A percentile compares a stretch with the other conserved stretches of the same genome.
phyloP scores from a whole-genome alignment of 2,329 filamentous ascomycete genomes.

The Acephala macrosclerotiorum region DNA sequence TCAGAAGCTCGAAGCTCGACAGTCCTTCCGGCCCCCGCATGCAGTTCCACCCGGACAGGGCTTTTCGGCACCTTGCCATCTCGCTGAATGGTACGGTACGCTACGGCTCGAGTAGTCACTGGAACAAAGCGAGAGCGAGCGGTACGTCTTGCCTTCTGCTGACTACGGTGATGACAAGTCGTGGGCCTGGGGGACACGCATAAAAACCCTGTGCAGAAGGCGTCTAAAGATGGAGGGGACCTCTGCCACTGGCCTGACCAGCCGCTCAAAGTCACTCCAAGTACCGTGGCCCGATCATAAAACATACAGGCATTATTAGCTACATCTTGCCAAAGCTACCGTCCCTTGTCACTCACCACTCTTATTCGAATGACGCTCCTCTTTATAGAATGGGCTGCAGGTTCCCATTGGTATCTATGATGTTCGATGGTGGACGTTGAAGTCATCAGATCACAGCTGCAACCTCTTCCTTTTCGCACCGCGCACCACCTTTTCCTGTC shows the following conservation, averaged over 20 bases:
- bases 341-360: slow-evolving; percentile 37
- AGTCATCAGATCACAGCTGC: slow-evolving; percentile 41
- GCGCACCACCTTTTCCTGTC: slow-evolving; percentile 9
- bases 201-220: slow-evolving; percentile 21
- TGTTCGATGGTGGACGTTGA: slow-evolving; percentile 33
- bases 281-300: slow-evolving; percentile 48
- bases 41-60: slow-evolving; percentile 22
- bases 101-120: slow-evolving; percentile 4
- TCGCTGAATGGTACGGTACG: slow-evolving; percentile 6
- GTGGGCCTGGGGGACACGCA: slow-evolving; percentile 15
- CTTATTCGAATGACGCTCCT: slow-evolving; percentile 34
- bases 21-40: slow-evolving; percentile 2
- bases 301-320: slow-evolving; percentile 35
- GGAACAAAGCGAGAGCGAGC: slow-evolving; percentile 9
- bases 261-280: slow-evolving; percentile 55
- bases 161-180: slow-evolving; percentile 27
- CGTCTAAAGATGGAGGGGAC: slow-evolving; percentile 21
- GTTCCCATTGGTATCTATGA: slow-evolving; percentile 40
- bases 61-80: slow-evolving; percentile 10
- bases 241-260: slow-evolving; percentile 50
- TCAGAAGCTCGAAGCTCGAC: background rate
- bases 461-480: slow-evolving; percentile 14
- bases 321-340: slow-evolving; percentile 25
- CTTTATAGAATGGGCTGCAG: slow-evolving; percentile 37
- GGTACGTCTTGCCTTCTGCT: slow-evolving; percentile 18